Evolutionary conservation across 306 rosid species (phyloP).

Genomic region (Gastrolobium villosum): DNA sequence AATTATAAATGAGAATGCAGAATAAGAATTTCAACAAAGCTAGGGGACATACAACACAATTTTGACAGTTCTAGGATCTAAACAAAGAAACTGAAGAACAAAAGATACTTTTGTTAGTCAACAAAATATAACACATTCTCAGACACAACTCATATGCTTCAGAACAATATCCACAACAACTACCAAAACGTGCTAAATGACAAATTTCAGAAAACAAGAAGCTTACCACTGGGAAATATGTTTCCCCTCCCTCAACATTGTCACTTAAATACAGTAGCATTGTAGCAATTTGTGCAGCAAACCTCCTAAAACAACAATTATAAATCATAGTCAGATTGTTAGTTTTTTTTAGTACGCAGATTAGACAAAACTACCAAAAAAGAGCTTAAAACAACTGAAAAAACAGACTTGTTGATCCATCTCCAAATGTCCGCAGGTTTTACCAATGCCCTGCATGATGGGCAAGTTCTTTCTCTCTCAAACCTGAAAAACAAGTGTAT

Average conservation of each 20-base stretch:
- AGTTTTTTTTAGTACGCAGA: too few relatives aligned
- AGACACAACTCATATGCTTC: constrained; percentile 34
- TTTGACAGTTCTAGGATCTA: constrained; percentile 26
- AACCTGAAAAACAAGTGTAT: constrained; percentile 68
- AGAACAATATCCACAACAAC: constrained; percentile 36
- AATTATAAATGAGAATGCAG: constrained; percentile 23
- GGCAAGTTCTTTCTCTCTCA: constrained; percentile 96
- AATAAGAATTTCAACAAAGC: constrained; percentile 17
- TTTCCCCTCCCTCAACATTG: constrained; percentile 97
- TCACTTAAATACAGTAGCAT: constrained; percentile 93
- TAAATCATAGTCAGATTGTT: too few relatives aligned
- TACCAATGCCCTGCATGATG: constrained; percentile 84
- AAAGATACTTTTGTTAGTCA: constrained; percentile 31
- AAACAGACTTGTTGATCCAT: constrained; percentile 89
- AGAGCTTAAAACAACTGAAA: constrained; percentile 69
- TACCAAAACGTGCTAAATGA: constrained; percentile 29
- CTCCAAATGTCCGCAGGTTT: constrained; percentile 81
- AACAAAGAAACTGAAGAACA: constrained; percentile 12
- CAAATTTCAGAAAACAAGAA: constrained; percentile 48
- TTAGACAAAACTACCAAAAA: too few relatives aligned
- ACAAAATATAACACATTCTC: constrained; percentile 32
- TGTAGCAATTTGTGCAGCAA: too few relatives aligned
- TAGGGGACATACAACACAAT: constrained; percentile 31
- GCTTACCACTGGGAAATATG: constrained; percentile 87
- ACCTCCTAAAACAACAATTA: too few relatives aligned